Evolutionary conservation across 2,329 filamentous ascomycete genomes (phyloP).

Genomic region (Pseudocercospora crystallina): DNA sequence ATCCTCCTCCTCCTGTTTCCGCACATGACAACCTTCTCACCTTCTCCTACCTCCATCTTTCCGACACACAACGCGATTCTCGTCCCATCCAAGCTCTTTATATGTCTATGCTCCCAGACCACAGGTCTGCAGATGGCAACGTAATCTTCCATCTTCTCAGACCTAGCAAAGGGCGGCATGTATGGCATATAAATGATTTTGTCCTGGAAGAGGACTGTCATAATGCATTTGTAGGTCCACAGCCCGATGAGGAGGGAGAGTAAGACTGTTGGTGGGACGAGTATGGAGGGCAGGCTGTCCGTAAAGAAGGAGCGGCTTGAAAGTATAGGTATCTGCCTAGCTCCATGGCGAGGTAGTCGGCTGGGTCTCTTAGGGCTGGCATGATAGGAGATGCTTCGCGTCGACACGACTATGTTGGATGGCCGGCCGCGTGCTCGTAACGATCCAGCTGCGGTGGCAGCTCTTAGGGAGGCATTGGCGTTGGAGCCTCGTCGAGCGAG

Average conservation of each 20-base stretch:
- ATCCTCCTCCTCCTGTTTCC: constrained; percentile 28
- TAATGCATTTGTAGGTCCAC: constrained; percentile 65
- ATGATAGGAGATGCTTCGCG: no score
- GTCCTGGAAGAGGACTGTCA: constrained; percentile 77
- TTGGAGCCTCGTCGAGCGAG: neutral
- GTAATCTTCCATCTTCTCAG: constrained; percentile 67
- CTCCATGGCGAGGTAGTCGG: no score
- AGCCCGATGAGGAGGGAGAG: constrained; percentile 63
- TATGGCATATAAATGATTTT: constrained; percentile 81
- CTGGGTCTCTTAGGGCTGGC: no score
- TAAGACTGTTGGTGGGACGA: constrained; percentile 69
- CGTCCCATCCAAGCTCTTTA: constrained; percentile 64
- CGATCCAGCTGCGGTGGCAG: neutral
- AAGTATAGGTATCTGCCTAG: no score
- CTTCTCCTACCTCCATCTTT: constrained; percentile 3
- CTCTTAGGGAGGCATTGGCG: neutral
- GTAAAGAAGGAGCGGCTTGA: constrained; percentile 21
- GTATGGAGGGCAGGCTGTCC: constrained; percentile 42
- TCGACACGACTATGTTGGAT: no score
- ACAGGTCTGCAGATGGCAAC: constrained; percentile 59
- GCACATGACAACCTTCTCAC: neutral
- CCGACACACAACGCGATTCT: constrained; percentile 61
- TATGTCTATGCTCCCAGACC: constrained; percentile 65
- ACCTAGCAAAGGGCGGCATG: constrained; percentile 66
- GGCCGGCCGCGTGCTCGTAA: no score